A percentile compares a stretch with the other conserved stretches of the same genome.
phyloP scores from a whole-genome alignment of 2,329 filamentous ascomycete genomes.

The Ophiostoma triangulosporum region DNA sequence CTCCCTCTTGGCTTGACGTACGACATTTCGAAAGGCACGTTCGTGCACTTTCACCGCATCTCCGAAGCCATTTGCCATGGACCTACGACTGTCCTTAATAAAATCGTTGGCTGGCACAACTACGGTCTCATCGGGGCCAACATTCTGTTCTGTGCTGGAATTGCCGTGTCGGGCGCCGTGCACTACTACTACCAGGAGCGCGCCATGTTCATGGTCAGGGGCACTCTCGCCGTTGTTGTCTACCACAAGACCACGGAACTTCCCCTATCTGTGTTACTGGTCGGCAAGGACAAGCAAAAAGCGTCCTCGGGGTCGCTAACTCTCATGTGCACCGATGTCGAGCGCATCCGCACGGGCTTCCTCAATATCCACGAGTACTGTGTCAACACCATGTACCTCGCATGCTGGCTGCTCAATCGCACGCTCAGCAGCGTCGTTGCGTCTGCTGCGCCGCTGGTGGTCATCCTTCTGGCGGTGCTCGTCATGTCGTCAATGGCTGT shows the following conservation, averaged over 20 bases:
- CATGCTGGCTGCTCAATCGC: constrained; percentile 13
- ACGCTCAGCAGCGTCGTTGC: constrained; percentile 12
- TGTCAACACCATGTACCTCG: constrained; percentile 14
- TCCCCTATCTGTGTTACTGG: constrained; percentile 9
- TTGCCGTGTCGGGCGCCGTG: constrained; percentile 26
- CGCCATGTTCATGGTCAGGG: constrained; percentile 19
- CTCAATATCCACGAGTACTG: constrained; percentile 18
- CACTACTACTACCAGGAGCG: constrained; percentile 28
- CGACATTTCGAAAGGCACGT: too few species aligned
- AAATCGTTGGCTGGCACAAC: too few species aligned
- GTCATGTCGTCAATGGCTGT: neutral
- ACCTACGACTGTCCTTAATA: too few species aligned
- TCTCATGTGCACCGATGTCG: constrained; percentile 22
- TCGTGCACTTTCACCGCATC: too few species aligned
- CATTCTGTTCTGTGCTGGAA: constrained; percentile 26
- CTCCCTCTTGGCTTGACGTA: too few species aligned
- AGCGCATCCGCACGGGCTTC: constrained; percentile 17
- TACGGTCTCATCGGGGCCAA: constrained; percentile 31
- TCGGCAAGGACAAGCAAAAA: neutral
- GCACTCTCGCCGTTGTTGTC: constrained; percentile 20
- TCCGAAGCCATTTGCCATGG: too few species aligned
- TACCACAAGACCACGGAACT: constrained; percentile 21
- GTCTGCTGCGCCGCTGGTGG: constrained; percentile 11
- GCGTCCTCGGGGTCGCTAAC: constrained; percentile 17
- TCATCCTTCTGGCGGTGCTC: constrained; percentile 4